These are phyloP conservation scores for Collybia nuda DNA, from an alignment of 768 basidiomycete genomes.

Conservation along the genomic window DNA sequence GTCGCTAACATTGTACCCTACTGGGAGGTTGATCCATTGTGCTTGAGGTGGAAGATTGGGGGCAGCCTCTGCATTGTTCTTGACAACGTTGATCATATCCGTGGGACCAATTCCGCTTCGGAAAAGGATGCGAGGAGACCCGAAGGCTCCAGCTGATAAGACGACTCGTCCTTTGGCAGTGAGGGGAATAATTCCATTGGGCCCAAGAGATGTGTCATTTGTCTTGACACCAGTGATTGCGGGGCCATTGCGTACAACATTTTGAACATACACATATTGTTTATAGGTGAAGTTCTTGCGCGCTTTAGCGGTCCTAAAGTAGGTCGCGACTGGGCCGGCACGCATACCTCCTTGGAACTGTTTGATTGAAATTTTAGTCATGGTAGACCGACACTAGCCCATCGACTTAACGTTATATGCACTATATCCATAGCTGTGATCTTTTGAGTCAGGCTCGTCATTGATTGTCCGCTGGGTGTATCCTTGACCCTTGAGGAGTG, in stretches of 20 bases:
- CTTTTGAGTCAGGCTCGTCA: conserved; percentile 52
- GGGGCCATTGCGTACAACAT: conserved; percentile 56
- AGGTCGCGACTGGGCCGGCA: conserved; percentile 59
- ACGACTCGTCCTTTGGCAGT: conserved; percentile 59
- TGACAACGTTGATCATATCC: conserved; percentile 56
- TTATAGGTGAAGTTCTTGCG: conserved; percentile 53
- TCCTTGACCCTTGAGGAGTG: conserved; percentile 48
- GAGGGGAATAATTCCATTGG: conserved; percentile 53
- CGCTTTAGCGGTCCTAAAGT: conserved; percentile 52
- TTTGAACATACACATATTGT: conserved; percentile 46
- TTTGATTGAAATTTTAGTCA: background rate
- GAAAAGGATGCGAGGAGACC: conserved; percentile 57
- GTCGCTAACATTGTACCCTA: conserved; percentile 45
- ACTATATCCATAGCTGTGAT: conserved; percentile 58
- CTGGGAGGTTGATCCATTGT: conserved; percentile 60
- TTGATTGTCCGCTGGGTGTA: conserved; percentile 57
- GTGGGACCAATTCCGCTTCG: conserved; percentile 60
- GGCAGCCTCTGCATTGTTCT: conserved; percentile 43
- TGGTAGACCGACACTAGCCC: background rate
- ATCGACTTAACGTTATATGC: conserved; percentile 33
- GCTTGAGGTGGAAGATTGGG: conserved; percentile 44
- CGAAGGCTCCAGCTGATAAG: conserved; percentile 58
- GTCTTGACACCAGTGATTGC: conserved; percentile 60
- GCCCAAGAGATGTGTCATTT: conserved; percentile 56
- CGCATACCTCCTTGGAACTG: conserved; percentile 40